These are phyloP conservation scores for Rhynchospora pubera DNA, from an alignment of 176 grass and related monocot species.

Conservation along the genomic window DNA sequence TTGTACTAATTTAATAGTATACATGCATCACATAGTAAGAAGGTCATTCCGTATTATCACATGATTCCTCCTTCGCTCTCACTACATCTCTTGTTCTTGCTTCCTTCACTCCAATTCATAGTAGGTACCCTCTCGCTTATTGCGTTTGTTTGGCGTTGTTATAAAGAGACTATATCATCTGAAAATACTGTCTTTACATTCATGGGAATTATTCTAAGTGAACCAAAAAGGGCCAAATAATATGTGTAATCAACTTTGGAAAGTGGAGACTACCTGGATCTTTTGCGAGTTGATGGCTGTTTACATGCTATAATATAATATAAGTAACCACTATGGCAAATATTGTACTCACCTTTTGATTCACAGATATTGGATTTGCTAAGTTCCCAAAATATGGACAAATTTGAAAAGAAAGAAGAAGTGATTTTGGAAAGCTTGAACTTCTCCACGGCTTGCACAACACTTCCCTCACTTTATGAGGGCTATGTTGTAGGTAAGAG, in stretches of 20 bases:
- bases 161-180: neutral
- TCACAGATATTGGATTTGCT: constrained; percentile 52
- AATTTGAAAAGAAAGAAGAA: constrained; percentile 28
- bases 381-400: constrained; percentile 33
- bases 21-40: no score
- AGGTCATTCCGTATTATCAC: no score
- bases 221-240: neutral
- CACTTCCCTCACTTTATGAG: constrained; percentile 58
- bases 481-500: constrained; percentile 62
- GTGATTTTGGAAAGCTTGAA: constrained; percentile 35
- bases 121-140: no score
- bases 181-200: neutral
- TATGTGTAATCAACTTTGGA: neutral
- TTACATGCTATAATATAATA: neutral
- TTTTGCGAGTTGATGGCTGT: neutral
- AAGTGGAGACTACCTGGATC: neutral
- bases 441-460: constrained; percentile 40
- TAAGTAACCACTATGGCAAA: neutral
- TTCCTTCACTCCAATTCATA: no score
- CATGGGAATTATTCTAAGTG: neutral
- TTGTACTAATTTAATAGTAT: no score
- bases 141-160: no score
- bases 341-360: neutral
- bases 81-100: no score
- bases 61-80: no score